Evolutionary conservation across 495 filamentous ascomycete genomes (phyloP).

Genomic region (Penicillium steckii): DNA sequence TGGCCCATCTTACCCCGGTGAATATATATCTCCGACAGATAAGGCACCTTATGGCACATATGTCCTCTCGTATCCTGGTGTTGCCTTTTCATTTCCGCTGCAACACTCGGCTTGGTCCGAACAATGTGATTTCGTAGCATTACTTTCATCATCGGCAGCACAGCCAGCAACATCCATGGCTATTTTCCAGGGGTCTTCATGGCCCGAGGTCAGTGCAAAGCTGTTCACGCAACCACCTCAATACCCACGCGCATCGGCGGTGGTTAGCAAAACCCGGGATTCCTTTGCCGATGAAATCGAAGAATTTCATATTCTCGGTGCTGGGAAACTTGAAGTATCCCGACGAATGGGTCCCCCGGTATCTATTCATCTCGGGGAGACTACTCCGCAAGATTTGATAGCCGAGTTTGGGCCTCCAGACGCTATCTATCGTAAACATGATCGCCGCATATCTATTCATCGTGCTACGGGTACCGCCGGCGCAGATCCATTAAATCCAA

Average conservation of each 20-base stretch:
- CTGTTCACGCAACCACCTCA: slow-evolving; percentile 73
- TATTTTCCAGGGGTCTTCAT: slow-evolving; percentile 83
- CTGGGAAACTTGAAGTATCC: slow-evolving; percentile 73
- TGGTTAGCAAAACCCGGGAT: slow-evolving; percentile 61
- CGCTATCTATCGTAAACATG: slow-evolving; percentile 90
- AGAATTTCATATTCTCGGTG: slow-evolving; percentile 68
- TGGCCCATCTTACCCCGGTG: slow-evolving; percentile 87
- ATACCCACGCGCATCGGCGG: slow-evolving; percentile 58
- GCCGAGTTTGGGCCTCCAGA: slow-evolving; percentile 91
- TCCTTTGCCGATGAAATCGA: slow-evolving; percentile 78
- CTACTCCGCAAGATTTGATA: slow-evolving; percentile 85
- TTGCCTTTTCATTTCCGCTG: slow-evolving; percentile 88
- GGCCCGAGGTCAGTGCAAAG: slow-evolving; percentile 73
- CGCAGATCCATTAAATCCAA: slow-evolving; percentile 40
- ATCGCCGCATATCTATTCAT: slow-evolving; percentile 89
- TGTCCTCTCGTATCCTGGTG: slow-evolving; percentile 87
- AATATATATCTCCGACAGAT: slow-evolving; percentile 67
- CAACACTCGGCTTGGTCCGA: slow-evolving; percentile 73
- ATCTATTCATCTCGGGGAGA: slow-evolving; percentile 72
- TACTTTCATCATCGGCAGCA: slow-evolving; percentile 77
- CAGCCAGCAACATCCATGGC: slow-evolving; percentile 78
- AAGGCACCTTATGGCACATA: slow-evolving; percentile 64
- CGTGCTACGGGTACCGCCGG: slow-evolving; percentile 38
- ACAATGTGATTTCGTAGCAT: slow-evolving; percentile 78
- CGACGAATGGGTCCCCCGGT: slow-evolving; percentile 60